phyloP scores from a whole-genome alignment of 2,329 filamentous ascomycete species.

The Elsinoe fawcettii region DNA sequence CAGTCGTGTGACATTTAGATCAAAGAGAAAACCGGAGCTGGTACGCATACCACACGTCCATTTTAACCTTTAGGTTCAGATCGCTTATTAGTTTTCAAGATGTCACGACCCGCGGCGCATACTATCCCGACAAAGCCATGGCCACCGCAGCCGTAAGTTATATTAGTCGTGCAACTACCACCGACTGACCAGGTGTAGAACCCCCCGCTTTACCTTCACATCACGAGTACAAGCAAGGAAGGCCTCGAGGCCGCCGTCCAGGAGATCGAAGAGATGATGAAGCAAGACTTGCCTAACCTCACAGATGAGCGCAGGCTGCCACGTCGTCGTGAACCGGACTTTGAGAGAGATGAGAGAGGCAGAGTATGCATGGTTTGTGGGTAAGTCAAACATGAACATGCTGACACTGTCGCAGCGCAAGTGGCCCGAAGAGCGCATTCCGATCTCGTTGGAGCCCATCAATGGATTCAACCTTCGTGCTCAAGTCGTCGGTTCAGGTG shows the following conservation, averaged over 20 bases:
- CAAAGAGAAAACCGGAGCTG: conserved; percentile 98
- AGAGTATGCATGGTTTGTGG: conserved; percentile 51
- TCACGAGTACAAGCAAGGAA: conserved; percentile 85
- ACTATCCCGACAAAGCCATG: conserved; percentile 97
- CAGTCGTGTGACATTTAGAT: conserved; percentile 86
- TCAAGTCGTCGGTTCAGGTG: conserved; percentile 89
- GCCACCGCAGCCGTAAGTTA: conserved; percentile 76
- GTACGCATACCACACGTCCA: conserved; percentile 63
- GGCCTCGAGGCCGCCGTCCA: conserved; percentile 82
- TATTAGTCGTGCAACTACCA: background rate
- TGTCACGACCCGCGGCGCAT: conserved; percentile 95
- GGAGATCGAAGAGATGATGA: conserved; percentile 91
- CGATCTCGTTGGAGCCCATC: conserved; percentile 81
- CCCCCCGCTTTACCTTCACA: conserved; percentile 87
- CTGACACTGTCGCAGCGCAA: conserved; percentile 60
- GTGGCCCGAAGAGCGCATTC: conserved; percentile 96
- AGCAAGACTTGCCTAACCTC: conserved; percentile 88
- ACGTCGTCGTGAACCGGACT: conserved; percentile 59
- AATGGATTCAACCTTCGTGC: conserved; percentile 93
- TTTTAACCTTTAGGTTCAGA: conserved; percentile 37
- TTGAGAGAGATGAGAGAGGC: conserved; percentile 86
- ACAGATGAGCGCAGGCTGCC: conserved; percentile 92
- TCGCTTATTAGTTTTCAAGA: conserved; percentile 67
- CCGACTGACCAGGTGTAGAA: conserved; percentile 48
- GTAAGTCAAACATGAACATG: background rate